Conservation (phyloP, 805 yeast genomes). For the Hanseniaspora lindneri region DNA sequence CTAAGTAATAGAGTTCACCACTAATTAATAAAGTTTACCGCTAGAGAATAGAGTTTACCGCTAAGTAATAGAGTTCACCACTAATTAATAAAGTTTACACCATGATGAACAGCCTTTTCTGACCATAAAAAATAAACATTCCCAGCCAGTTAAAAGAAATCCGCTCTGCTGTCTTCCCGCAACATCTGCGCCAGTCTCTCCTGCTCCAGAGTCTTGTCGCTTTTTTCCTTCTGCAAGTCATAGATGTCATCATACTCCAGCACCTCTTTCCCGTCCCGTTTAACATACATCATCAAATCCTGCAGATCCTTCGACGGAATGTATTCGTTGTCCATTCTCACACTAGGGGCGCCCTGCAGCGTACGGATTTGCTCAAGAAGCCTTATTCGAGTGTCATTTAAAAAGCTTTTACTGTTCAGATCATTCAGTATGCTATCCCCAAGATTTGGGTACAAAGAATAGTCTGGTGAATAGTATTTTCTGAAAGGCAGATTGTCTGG, state of each 20-base stretch:
- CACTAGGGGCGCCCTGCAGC: conserved; percentile 87
- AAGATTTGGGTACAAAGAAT: conserved; percentile 59
- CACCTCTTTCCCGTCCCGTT: conserved; percentile 34
- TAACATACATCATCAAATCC: conserved; percentile 28
- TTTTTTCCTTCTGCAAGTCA: conserved; percentile 24
- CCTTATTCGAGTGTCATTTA: conserved; percentile 66
- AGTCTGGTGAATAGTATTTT: conserved; percentile 82
- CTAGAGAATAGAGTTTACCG: too few species aligned
- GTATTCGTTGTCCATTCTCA: conserved; percentile 69
- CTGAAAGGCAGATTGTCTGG: conserved; percentile 68
- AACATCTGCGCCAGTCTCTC: conserved; percentile 32
- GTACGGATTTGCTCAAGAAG: conserved; percentile 70
- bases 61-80: too few species aligned
- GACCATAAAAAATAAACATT: background rate
- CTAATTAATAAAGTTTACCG: too few species aligned
- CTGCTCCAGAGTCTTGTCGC: conserved; percentile 28
- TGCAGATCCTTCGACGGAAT: conserved; percentile 50
- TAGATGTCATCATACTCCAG: conserved; percentile 23
- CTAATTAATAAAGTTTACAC: too few species aligned
- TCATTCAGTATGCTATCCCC: conserved; percentile 42
- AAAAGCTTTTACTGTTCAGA: conserved; percentile 63
- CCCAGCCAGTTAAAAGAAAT: conserved; percentile 16
- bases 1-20: too few species aligned
- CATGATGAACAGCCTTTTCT: too few species aligned
- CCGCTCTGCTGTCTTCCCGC: conserved; percentile 32